phyloP scores from a whole-genome alignment of 257 asterid genomes.

The Solanum sejunctum region DNA sequence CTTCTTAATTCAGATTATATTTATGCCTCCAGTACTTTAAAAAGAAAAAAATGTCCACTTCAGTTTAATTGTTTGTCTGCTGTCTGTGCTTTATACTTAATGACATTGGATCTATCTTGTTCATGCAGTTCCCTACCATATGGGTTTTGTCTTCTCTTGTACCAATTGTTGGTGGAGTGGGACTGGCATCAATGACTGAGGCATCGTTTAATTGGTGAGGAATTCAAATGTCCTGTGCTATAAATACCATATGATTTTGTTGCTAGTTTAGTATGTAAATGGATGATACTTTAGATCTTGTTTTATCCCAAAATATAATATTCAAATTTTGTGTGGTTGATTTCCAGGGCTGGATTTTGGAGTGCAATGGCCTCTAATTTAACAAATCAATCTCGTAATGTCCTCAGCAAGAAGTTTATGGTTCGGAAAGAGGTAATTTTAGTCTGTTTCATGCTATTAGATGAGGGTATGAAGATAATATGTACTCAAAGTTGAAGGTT shows the following conservation, averaged over 20 bases:
- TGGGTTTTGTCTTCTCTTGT: constrained; percentile 89
- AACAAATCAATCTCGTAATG: constrained; percentile 92
- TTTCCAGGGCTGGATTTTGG: constrained; percentile 85
- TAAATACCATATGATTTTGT: neutral
- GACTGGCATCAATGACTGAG: constrained; percentile 84
- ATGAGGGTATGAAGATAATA: neutral
- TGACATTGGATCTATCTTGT: neutral
- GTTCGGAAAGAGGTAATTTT: constrained; percentile 75
- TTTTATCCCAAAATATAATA: neutral
- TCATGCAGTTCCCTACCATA: constrained; percentile 47
- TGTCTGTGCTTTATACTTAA: neutral
- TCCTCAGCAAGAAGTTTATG: constrained; percentile 92
- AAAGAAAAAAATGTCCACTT: neutral
- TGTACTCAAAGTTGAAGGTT: neutral
- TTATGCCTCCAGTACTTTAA: neutral
- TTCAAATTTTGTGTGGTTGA: neutral
- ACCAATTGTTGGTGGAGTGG: constrained; percentile 93
- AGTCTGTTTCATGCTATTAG: neutral
- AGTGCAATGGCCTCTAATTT: constrained; percentile 98
- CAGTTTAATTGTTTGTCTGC: neutral
- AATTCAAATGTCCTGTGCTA: neutral
- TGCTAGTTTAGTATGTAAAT: constrained; percentile 1
- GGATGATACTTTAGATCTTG: neutral
- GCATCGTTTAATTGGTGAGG: constrained; percentile 79
- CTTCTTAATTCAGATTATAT: neutral